Percentiles rank a stretch among this genome's conserved stretches.
Evolutionary conservation across 2,329 filamentous ascomycete genomes (phyloP).

Genomic region (Westerdykella sp.): DNA sequence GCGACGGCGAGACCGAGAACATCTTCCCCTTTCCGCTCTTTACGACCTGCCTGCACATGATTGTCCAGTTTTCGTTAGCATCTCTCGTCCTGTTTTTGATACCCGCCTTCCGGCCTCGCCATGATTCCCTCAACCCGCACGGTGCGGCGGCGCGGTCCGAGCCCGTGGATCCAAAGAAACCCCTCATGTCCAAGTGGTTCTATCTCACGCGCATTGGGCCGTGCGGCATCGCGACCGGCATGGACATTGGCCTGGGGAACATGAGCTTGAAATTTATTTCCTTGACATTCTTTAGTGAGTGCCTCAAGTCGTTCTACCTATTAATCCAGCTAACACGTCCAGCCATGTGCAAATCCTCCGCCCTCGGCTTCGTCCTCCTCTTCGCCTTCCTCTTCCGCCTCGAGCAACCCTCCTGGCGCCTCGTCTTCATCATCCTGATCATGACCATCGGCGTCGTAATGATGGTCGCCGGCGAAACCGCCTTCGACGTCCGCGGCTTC

Average conservation of each 20-base stretch:
- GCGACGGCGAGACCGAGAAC: slow-evolving; percentile 30
- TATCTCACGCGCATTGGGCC: slow-evolving; percentile 88
- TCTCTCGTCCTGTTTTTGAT: slow-evolving; percentile 72
- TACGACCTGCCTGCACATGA: slow-evolving; percentile 91
- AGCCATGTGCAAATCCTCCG: slow-evolving; percentile 97
- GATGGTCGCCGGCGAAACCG: slow-evolving; percentile 95
- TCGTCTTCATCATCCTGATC: slow-evolving; percentile 78
- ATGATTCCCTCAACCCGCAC: slow-evolving; percentile 37
- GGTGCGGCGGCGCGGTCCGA: slow-evolving; percentile 22
- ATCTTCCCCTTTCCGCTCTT: slow-evolving; percentile 95
- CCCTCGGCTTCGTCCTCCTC: slow-evolving; percentile 86
- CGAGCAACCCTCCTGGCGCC: slow-evolving; percentile 76
- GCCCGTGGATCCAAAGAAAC: slow-evolving; percentile 43
- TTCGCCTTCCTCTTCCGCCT: slow-evolving; percentile 94
- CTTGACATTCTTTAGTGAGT: slow-evolving; percentile 79
- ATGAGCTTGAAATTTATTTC: slow-evolving; percentile 94
- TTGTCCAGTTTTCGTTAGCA: slow-evolving; percentile 78
- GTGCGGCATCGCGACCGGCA: slow-evolving; percentile 83
- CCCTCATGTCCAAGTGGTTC: slow-evolving; percentile 78
- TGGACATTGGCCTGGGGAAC: slow-evolving; percentile 94
- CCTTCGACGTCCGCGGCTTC: slow-evolving; percentile 83
- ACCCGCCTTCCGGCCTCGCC: slow-evolving; percentile 70
- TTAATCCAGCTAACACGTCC: slow-evolving; percentile 13
- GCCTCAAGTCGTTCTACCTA: neutral
- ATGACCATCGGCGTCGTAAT: slow-evolving; percentile 94